A percentile compares a stretch with the other conserved stretches of the same genome.
Conservation (phyloP, 2,329 filamentous ascomycete species). For the Magnaporthiopsis incrustans region DNA sequence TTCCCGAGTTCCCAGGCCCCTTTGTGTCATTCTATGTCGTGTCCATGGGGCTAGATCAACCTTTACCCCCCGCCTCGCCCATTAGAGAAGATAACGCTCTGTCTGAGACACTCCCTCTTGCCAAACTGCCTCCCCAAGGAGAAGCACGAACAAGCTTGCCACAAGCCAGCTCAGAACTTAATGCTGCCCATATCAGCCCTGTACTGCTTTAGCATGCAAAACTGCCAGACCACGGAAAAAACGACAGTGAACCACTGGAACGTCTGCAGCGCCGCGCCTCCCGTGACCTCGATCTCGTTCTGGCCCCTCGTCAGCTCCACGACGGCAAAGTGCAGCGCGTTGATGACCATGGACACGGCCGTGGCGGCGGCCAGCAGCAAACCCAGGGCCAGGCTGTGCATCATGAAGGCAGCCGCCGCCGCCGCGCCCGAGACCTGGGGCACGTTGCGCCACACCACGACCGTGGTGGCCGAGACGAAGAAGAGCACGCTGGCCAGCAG, state of each 20-base stretch:
- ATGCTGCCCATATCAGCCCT: neutral
- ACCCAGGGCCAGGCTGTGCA: constrained; percentile 5
- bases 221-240: constrained; percentile 14
- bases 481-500: constrained; percentile 14
- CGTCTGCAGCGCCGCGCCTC: constrained; percentile 13
- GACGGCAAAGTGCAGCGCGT: constrained; percentile 14
- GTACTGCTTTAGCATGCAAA: constrained; percentile 5
- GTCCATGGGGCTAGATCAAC: neutral
- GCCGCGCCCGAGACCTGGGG: constrained; percentile 22
- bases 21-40: neutral
- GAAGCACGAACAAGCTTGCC: neutral
- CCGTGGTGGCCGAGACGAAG: constrained; percentile 13
- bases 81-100: neutral
- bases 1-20: neutral
- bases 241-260: constrained; percentile 15
- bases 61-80: neutral
- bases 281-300: constrained; percentile 8
- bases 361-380: constrained; percentile 13
- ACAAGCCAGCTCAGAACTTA: neutral
- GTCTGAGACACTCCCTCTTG: neutral
- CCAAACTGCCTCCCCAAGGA: neutral
- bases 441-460: constrained; percentile 10
- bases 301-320: constrained; percentile 3
- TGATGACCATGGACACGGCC: constrained; percentile 12
- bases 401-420: constrained; percentile 6